A percentile compares a stretch with the other conserved stretches of the same genome.
phyloP scores from a whole-genome alignment of 768 basidiomycete species.

The Crassisporium funariophilum region DNA sequence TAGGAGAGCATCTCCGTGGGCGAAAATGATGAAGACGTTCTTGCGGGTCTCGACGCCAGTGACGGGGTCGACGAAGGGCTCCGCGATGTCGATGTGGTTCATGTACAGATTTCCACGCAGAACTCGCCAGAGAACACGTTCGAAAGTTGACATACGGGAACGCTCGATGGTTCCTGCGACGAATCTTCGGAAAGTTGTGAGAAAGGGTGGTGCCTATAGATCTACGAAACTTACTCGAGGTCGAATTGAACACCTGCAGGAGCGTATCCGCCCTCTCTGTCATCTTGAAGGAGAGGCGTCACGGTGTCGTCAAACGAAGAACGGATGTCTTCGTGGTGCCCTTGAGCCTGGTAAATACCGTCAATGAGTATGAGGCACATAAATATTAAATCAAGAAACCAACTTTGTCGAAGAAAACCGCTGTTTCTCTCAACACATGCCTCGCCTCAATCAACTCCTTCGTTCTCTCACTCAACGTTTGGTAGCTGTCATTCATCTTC shows the following conservation, averaged over 20 bases:
- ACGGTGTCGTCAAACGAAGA: constrained; percentile 90
- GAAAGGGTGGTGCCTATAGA: neutral
- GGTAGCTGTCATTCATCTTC: constrained; percentile 94
- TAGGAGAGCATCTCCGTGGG: constrained; percentile 89
- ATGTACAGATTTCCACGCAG: constrained; percentile 98
- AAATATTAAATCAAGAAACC: constrained; percentile 19
- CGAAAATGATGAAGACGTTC: constrained; percentile 99
- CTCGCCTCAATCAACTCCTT: constrained; percentile 90
- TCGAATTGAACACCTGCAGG: constrained; percentile 67
- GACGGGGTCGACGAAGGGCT: constrained; percentile 87
- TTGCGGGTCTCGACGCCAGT: constrained; percentile 87
- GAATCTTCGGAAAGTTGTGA: constrained; percentile 55
- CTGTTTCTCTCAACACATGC: constrained; percentile 94
- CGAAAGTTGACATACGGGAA: constrained; percentile 87
- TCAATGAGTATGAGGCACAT: constrained; percentile 6
- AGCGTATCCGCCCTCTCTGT: constrained; percentile 68
- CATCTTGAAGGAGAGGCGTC: constrained; percentile 90
- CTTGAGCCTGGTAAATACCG: constrained; percentile 65
- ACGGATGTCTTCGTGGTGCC: constrained; percentile 77
- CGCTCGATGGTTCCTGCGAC: constrained; percentile 97
- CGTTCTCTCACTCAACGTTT: constrained; percentile 81
- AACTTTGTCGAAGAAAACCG: constrained; percentile 92
- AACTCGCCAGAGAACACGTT: constrained; percentile 97
- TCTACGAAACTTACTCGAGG: constrained; percentile 66
- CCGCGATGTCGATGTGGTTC: constrained; percentile 95